phyloP scores from a whole-genome alignment of 164 flowering plant species.

The Kingdonia uniflora region DNA sequence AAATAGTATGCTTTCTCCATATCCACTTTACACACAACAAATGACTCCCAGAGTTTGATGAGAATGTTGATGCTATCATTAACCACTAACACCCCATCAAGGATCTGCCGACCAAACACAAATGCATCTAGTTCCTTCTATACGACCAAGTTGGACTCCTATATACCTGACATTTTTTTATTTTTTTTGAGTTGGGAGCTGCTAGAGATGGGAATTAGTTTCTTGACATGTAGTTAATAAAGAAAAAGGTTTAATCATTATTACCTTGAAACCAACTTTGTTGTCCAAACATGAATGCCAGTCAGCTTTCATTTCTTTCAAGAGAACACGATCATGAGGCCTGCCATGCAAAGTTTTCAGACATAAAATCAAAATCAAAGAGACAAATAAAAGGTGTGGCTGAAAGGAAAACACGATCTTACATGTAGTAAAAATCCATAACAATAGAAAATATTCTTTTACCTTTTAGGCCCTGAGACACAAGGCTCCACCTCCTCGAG shows the following conservation, averaged over 20 bases:
- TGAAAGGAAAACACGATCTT: background rate
- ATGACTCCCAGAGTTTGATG: too few relatives aligned
- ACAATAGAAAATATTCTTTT: background rate
- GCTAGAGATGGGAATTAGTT: too few relatives aligned
- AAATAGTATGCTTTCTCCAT: too few relatives aligned
- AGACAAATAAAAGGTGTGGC: background rate
- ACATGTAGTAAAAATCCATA: background rate
- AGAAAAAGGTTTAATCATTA: background rate
- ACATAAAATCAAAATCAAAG: background rate
- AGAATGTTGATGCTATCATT: too few relatives aligned
- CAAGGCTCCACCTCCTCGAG: slow-evolving; percentile 86
- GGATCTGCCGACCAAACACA: too few relatives aligned
- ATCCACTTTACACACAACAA: too few relatives aligned
- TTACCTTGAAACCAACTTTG: slow-evolving; percentile 91
- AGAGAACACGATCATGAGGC: slow-evolving; percentile 85
- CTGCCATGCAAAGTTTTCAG: slow-evolving; percentile 26
- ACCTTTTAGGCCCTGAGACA: slow-evolving; percentile 94
- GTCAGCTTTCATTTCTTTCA: slow-evolving; percentile 86
- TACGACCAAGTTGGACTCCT: background rate
- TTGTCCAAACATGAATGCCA: slow-evolving; percentile 89
- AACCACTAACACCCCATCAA: too few relatives aligned
- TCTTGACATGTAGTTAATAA: too few relatives aligned
- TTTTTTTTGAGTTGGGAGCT: too few relatives aligned
- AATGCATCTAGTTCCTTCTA: too few relatives aligned
- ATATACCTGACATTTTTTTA: too few relatives aligned